These are phyloP conservation scores for Uronychia binucleata DNA, from an alignment of 73 alveolate species.

Conservation along the genomic window DNA sequence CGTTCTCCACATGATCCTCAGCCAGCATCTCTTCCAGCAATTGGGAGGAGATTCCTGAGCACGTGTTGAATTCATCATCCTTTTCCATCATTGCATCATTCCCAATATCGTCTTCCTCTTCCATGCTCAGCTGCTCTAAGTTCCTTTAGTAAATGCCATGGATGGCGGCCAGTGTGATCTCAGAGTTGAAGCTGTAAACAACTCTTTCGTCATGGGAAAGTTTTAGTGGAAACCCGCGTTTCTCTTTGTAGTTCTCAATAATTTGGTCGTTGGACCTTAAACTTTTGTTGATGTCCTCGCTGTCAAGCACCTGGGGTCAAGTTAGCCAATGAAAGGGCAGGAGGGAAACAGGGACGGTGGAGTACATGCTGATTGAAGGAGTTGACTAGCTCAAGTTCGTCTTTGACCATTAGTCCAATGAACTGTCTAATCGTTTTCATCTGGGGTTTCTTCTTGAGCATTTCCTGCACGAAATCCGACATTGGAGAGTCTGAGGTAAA, in stretches of 20 bases:
- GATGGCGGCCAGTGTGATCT: neutral
- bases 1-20: neutral
- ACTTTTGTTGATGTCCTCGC: neutral
- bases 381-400: slow-evolving; percentile 7
- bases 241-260: slow-evolving; percentile 1
- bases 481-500: too few species aligned
- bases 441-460: too few species aligned
- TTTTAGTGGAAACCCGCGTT: slow-evolving; percentile 27
- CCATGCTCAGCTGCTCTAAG: neutral
- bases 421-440: neutral
- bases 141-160: neutral
- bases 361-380: slow-evolving; percentile 3
- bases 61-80: neutral
- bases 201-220: neutral
- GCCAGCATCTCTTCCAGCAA: neutral
- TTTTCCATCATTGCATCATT: neutral
- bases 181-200: neutral
- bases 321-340: neutral
- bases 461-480: too few species aligned
- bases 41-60: too few species aligned
- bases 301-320: neutral
- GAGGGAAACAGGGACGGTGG: too few species aligned
- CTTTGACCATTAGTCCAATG: slow-evolving; percentile 12
- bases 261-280: slow-evolving; percentile 2
- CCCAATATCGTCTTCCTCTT: neutral